phyloP scores from a whole-genome alignment of 1,284 basidiomycete genomes.

The Ceratobasidium sp. region DNA sequence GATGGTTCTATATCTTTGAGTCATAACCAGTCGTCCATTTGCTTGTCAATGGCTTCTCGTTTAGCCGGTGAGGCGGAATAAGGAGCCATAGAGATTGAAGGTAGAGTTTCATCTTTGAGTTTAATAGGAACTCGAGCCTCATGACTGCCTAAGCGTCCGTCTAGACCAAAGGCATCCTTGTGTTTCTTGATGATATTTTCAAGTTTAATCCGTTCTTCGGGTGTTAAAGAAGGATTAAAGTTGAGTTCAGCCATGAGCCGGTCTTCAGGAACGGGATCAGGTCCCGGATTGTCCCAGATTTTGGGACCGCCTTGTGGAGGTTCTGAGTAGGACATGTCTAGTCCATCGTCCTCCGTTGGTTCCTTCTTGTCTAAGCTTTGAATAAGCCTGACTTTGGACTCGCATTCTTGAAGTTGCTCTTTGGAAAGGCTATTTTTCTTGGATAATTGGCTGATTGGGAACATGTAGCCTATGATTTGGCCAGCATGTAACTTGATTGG shows the following conservation, averaged over 20 bases:
- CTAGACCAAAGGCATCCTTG: constrained; percentile 52
- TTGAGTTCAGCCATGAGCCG: no score
- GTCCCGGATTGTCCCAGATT: no score
- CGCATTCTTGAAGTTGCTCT: no score
- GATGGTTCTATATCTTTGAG: constrained; percentile 58
- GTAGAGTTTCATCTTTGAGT: constrained; percentile 47
- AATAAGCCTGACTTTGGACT: no score
- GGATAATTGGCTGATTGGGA: no score
- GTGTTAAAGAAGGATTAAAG: not conserved
- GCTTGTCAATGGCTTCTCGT: constrained; percentile 55
- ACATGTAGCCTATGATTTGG: not conserved
- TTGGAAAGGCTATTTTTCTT: no score
- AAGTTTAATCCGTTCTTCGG: constrained; percentile 40
- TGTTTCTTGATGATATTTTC: constrained; percentile 33
- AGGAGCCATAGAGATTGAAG: constrained; percentile 49
- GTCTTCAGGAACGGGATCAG: no score
- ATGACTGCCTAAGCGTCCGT: constrained; percentile 53
- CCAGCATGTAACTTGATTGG: constrained; percentile 45
- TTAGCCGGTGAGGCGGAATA: constrained; percentile 56
- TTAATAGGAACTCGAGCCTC: constrained; percentile 49
- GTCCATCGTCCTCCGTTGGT: no score
- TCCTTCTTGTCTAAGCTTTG: no score
- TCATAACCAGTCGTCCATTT: constrained; percentile 55
- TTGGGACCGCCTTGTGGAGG: no score
- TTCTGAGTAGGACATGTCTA: no score